These are phyloP conservation scores for Rosa multiflora DNA, from an alignment of 306 rosid species.

Conservation along the genomic window DNA sequence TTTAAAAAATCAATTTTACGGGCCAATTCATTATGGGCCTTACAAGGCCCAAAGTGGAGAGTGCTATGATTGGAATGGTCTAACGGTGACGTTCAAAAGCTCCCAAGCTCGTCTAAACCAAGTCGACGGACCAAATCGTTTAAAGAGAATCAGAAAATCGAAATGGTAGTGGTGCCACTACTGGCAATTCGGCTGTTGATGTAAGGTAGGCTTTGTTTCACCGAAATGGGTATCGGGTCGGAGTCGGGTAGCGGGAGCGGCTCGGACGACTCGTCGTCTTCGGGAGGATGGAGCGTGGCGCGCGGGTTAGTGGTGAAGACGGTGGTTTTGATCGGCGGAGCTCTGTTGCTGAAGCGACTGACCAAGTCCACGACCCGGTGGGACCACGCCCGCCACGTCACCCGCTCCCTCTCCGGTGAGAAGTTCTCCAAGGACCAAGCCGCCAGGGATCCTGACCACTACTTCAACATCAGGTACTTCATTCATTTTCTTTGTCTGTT, in stretches of 20 bases:
- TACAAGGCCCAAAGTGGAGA: background rate
- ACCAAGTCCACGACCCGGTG: constrained; percentile 98
- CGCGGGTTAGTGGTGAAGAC: constrained; percentile 71
- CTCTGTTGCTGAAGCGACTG: constrained; percentile 76
- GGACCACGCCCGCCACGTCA: constrained; percentile 87
- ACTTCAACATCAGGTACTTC: constrained; percentile 79
- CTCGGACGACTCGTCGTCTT: constrained; percentile 5
- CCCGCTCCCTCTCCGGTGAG: constrained; percentile 84
- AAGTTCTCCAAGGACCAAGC: constrained; percentile 95
- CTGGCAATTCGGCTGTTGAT: background rate
- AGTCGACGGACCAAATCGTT: background rate
- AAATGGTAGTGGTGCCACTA: background rate
- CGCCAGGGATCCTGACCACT: constrained; percentile 82
- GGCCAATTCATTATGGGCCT: background rate
- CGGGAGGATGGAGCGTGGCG: constrained; percentile 59
- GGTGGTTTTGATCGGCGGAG: constrained; percentile 78
- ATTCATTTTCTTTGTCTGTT: background rate
- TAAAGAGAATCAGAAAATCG: background rate
- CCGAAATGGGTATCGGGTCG: constrained; percentile 49
- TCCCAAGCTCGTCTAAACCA: background rate
- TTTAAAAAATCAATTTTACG: background rate
- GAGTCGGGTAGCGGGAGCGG: constrained; percentile 24
- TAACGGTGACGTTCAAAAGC: background rate
- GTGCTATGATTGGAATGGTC: background rate
- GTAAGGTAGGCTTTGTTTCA: background rate